Evolutionary conservation across 2,329 filamentous ascomycete species (phyloP), one percentile per base, ranked within the genome.

Genomic region (Aspergillus carbonarius): DNA sequence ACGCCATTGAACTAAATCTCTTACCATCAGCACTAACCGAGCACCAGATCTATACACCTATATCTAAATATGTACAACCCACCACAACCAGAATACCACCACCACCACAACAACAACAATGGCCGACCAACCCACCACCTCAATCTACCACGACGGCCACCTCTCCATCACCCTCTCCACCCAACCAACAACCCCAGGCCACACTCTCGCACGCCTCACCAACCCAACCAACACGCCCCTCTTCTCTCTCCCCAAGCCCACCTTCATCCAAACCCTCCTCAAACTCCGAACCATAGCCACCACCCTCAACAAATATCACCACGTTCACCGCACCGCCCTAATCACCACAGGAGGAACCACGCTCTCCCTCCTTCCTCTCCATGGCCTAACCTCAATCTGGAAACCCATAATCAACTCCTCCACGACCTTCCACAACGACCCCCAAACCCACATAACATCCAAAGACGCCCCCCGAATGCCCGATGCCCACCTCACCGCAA

Each of bases 351-450:
- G 54, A 5, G 17, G 20, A 9, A 20, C 5, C 23, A 34, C 10
- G 25, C 5, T 56, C 13, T 49, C 54, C 9, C 15, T 56, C 17
- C 34, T 56, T 9, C 54, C 54, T 1, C 54, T 56, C 30, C 54
- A 49, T 35, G 54, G 54, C 54, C 34, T 56, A 20, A 20, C 42
- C 34, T n/a, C 35, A n/a, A 37, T 23, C 20, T 56, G 54, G 54
- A 27, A 15, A 2, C 54, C 46, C 0, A 25, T 56, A 9, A 50
- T n/a, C n/a, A 48, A 39, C 30, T 20, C 35, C 44, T n/a, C 23
- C 5, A 20, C 20, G 5, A 9, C 34, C 23, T 56, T 40, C 35
- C 46, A 56, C 35, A 13, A 42, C 17, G 12, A 20, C 9, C 20
- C 17, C 7, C 39, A 49, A 34, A 44, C 34, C n/a, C 49, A 56